Percentiles rank a stretch among this genome's conserved stretches.
Evolutionary conservation across 2,329 filamentous ascomycete species (phyloP).

Genomic region (Aureobasidium sp.): DNA sequence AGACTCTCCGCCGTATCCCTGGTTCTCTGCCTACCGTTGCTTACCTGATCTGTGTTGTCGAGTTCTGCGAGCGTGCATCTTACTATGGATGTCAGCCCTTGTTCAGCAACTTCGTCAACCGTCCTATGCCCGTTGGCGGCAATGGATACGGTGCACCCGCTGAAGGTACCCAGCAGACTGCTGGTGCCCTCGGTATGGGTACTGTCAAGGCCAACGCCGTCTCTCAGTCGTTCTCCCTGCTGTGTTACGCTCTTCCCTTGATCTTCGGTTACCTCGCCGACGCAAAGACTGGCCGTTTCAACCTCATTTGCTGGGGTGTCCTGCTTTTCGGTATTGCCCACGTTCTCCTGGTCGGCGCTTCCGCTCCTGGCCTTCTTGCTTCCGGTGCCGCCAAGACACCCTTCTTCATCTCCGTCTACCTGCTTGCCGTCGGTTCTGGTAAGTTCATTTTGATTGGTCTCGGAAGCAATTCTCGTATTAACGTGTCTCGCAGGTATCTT

Average conservation of each 20-base stretch:
- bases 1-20: slow-evolving; percentile 42
- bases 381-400: slow-evolving; percentile 30
- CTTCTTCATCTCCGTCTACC: slow-evolving; percentile 34
- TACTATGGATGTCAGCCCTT: slow-evolving; percentile 51
- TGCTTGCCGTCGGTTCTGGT: slow-evolving; percentile 32
- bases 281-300: slow-evolving; percentile 34
- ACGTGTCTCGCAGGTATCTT: slow-evolving; percentile 46
- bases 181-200: slow-evolving; percentile 54
- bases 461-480: not conserved
- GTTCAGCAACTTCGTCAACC: slow-evolving; percentile 56
- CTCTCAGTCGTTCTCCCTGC: slow-evolving; percentile 47
- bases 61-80: slow-evolving; percentile 53
- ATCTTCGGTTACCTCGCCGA: slow-evolving; percentile 38
- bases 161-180: slow-evolving; percentile 28
- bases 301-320: slow-evolving; percentile 33
- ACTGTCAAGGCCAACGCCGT: slow-evolving; percentile 46
- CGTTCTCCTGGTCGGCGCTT: slow-evolving; percentile 24
- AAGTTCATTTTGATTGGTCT: slow-evolving; percentile 32
- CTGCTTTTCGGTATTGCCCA: slow-evolving; percentile 32
- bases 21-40: slow-evolving; percentile 44
- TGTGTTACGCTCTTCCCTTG: slow-evolving; percentile 52
- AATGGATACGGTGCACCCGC: slow-evolving; percentile 29
- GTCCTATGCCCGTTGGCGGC: slow-evolving; percentile 43
- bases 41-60: slow-evolving; percentile 52
- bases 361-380: slow-evolving; percentile 23